Evolutionary conservation across 2,329 filamentous ascomycete genomes (phyloP), one percentile per base, ranked within the genome.

Genomic region (Colletotrichum truncatum): DNA sequence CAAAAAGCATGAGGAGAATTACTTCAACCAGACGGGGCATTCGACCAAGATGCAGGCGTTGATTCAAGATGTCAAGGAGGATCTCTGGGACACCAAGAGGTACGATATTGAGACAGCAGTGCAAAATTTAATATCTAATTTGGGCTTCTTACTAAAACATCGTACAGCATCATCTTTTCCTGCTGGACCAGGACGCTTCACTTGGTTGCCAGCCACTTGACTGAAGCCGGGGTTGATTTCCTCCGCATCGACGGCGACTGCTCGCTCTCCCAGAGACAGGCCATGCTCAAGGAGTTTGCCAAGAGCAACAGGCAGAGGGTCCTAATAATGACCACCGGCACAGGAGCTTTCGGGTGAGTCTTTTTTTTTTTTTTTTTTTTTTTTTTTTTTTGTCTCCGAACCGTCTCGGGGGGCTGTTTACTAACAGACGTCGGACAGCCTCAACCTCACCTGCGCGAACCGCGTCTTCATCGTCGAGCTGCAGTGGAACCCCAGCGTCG

Each of bases 401-500:
- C 16, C 18, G 12, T 6, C 30, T 1, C 6, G 39, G 14, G 30
- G 12, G 26, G 16, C 2, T 26, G 2, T 43, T 58, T 16, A 58
- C 28, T n/a, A 4, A 49, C 11, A 4, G 4, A 5, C 0, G 1
- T 4, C 2, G 18, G 2, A 3, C 4, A 82, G 82, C 9, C 64
- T 86, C 0, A 85, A 86, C n/a, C 74, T 87, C 3, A 79, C 81
- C 0, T 76, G 75, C 0, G 84, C 84, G 0, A 84, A 81, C 43
- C 76, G 80, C 0, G 78, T 87, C 0, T 84, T 83, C 62, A 80
- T 87, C 3, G 72, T 86, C 0, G 85, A 87, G 52, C 79, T 82
- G 0, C 85, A 87, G 25, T 87, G 84, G 84, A 87, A 87, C 38
- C 84, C 84, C 0, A 81, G 78, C 2, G 79, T 85, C 0, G 85